Percentiles rank a stretch among this genome's conserved stretches.
Evolutionary conservation across 2,329 filamentous ascomycete species (phyloP).

Genomic region (Lachnellula occidentalis): DNA sequence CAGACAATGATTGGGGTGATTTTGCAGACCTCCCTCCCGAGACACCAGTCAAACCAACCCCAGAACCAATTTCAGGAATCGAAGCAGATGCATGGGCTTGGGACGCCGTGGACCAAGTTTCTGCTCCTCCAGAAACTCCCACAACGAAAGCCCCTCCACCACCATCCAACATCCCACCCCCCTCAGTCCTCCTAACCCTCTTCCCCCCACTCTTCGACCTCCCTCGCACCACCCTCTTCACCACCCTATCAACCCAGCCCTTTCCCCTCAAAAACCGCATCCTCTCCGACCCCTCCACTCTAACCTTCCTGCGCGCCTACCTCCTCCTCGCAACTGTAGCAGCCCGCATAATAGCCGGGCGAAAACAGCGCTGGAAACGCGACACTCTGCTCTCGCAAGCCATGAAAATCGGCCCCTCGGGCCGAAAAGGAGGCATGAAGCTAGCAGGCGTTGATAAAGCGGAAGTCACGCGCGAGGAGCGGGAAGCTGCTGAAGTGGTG

Average conservation of each 20-base stretch:
- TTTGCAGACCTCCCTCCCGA: constrained; percentile 40
- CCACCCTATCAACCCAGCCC: constrained; percentile 54
- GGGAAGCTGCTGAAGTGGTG: constrained; percentile 75
- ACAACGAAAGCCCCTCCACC: constrained; percentile 10
- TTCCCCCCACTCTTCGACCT: constrained; percentile 67
- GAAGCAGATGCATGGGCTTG: constrained; percentile 30
- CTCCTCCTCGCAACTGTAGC: constrained; percentile 60
- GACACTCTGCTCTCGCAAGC: constrained; percentile 79
- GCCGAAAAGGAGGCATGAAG: constrained; percentile 85
- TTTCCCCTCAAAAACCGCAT: constrained; percentile 56
- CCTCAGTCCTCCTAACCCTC: constrained; percentile 71
- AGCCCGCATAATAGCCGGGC: constrained; percentile 76
- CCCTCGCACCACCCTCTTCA: constrained; percentile 59
- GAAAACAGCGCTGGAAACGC: constrained; percentile 84
- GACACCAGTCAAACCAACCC: constrained; percentile 13
- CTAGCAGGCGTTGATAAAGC: constrained; percentile 78
- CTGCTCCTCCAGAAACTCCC: constrained; percentile 3
- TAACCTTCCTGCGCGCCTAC: constrained; percentile 60
- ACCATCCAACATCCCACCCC: constrained; percentile 77
- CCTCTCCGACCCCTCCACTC: constrained; percentile 55
- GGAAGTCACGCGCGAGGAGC: constrained; percentile 76
- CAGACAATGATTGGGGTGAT: constrained; percentile 49
- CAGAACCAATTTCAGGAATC: constrained; percentile 13
- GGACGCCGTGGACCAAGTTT: constrained; percentile 25
- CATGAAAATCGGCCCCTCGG: constrained; percentile 77